Conservation (phyloP, 73 alveolate species). For the Paramecium biaurelia region DNA sequence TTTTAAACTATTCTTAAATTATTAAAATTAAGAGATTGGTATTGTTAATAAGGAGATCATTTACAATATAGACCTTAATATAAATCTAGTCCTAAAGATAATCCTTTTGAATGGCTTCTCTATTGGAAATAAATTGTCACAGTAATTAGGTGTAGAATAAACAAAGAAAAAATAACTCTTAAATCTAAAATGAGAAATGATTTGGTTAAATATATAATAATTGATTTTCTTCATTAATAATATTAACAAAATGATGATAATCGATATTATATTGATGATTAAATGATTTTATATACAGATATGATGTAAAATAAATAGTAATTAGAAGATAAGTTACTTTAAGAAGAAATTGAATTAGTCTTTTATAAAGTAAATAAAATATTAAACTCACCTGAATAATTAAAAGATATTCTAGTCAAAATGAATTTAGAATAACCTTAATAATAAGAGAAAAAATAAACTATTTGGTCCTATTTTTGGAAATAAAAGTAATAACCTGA, state of each 20-base stretch:
- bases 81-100: background rate
- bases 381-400: background rate
- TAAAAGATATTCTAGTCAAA: background rate
- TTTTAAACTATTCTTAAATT: background rate
- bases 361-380: background rate
- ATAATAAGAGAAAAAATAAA: background rate
- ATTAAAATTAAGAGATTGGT: background rate
- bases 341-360: background rate
- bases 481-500: background rate
- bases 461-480: background rate
- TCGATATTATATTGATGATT: background rate
- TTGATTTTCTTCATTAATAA: background rate
- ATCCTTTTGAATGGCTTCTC: background rate
- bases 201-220: background rate
- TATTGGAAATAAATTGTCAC: background rate
- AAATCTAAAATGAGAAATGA: background rate
- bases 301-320: background rate
- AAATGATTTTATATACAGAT: background rate
- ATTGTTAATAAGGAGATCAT: background rate
- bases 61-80: slow-evolving; percentile 8
- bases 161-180: background rate
- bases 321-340: background rate
- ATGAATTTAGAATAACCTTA: background rate
- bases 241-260: background rate
- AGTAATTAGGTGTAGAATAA: background rate